These are phyloP conservation scores for Capronia epimyces DNA, from an alignment of 2,329 filamentous ascomycete genomes.

Conservation along the genomic window DNA sequence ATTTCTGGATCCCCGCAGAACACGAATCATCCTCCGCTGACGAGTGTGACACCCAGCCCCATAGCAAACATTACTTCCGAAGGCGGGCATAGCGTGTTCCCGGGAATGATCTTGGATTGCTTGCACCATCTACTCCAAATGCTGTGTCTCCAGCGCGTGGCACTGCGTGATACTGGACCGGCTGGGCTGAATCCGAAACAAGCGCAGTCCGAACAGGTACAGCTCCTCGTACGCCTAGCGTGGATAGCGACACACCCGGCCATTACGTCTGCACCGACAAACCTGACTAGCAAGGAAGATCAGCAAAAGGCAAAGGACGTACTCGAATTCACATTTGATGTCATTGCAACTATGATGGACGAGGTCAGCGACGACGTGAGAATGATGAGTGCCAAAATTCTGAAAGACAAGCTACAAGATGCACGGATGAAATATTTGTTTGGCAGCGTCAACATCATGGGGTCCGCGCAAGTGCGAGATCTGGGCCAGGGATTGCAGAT, in stretches of 20 bases:
- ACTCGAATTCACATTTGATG: slow-evolving; percentile 38
- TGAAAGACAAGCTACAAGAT: slow-evolving; percentile 36
- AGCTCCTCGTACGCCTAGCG: slow-evolving; percentile 28
- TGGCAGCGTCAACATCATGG: slow-evolving; percentile 25
- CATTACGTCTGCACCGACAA: slow-evolving; percentile 29
- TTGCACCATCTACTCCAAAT: slow-evolving; percentile 23
- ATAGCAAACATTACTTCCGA: slow-evolving; percentile 10
- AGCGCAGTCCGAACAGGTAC: slow-evolving; percentile 23
- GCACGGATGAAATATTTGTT: slow-evolving; percentile 21
- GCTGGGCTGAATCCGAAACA: slow-evolving; percentile 18
- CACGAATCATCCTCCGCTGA: slow-evolving; percentile 3
- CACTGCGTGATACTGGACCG: slow-evolving; percentile 5
- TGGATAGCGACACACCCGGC: slow-evolving; percentile 32
- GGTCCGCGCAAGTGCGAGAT: slow-evolving; percentile 19
- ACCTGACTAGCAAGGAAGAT: slow-evolving; percentile 8
- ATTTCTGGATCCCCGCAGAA: slow-evolving; percentile 1
- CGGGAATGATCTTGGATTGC: slow-evolving; percentile 12
- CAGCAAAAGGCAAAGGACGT: slow-evolving; percentile 19
- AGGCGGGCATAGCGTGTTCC: background rate
- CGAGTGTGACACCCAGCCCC: slow-evolving; percentile 16
- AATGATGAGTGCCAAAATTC: slow-evolving; percentile 38
- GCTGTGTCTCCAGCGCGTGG: slow-evolving; percentile 23
- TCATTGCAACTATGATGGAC: slow-evolving; percentile 42
- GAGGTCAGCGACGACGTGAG: slow-evolving; percentile 42
- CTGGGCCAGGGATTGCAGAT: slow-evolving; percentile 25